Evolutionary conservation across 1,284 basidiomycete species (phyloP).

Genomic region (Trametes polyzona): DNA sequence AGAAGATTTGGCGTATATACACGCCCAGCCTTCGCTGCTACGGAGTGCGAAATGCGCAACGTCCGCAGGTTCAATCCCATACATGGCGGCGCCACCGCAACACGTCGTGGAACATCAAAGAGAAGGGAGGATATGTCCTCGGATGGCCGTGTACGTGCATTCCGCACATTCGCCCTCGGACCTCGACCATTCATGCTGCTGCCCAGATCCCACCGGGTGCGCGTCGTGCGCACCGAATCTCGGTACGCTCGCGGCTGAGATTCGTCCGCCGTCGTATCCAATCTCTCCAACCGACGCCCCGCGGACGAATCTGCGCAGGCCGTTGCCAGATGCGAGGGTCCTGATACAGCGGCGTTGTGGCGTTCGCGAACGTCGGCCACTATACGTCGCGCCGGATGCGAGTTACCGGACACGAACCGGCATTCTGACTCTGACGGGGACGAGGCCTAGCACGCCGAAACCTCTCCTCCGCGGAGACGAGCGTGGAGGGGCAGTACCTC

Average conservation of each 20-base stretch:
- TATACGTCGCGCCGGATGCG: constrained; percentile 9
- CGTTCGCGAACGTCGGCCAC: constrained; percentile 11
- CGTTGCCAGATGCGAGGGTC: not conserved
- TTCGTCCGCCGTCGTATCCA: not conserved
- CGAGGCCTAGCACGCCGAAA: not conserved
- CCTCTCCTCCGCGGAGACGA: constrained; percentile 5
- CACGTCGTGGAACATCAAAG: not conserved
- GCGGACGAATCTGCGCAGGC: not conserved
- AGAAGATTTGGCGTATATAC: not conserved
- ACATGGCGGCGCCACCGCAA: not conserved
- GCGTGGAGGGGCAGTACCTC: not conserved
- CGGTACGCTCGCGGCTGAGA: not conserved
- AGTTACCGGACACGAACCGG: constrained; percentile 8
- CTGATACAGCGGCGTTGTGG: not conserved
- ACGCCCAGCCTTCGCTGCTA: not conserved
- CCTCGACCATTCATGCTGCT: not conserved
- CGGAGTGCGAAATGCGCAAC: not conserved
- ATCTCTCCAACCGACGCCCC: not conserved
- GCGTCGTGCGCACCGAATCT: not conserved
- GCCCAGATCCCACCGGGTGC: not conserved
- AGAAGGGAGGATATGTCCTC: not conserved
- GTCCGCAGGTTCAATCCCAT: not conserved
- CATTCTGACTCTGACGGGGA: constrained; percentile 10
- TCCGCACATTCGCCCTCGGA: not conserved
- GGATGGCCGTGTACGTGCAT: not conserved